Base-by-base conservation (phyloP, 2,329 filamentous ascomycete species). In the Tolypocladium cylindrosporum region DNA sequence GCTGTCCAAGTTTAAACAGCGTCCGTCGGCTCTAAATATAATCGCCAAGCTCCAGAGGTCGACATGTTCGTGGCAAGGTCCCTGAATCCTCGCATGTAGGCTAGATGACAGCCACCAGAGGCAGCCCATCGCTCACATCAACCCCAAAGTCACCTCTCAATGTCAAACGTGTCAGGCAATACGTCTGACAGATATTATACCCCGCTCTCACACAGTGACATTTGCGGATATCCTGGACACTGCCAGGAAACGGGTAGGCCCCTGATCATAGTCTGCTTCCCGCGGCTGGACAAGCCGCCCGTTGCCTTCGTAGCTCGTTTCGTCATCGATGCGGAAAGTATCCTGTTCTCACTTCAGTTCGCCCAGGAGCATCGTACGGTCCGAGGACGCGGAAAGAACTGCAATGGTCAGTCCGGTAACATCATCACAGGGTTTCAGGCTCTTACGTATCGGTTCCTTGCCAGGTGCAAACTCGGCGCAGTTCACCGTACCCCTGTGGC, bases 401-500 rank as follows among this genome's bases (percentile, higher is more conserved):
- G 64, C 79, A 2, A 51, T 42, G 41, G 68, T 80, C 66, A 80
- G 74, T 56, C 14, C 7, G 14, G 27, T 1, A 65, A 65, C 11
- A 36, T 19, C 4, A 3, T 36, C n/a, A 31, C 24, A 48, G 14
- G 54, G 9, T 1, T 52, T 21, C 7, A 19, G 21, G 54, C 57
- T 85, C 90, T 86, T 81, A 96, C 92, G 82, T 61, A 97, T 89
- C 24, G 91, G 91, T 66, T 97, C 91, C 60, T 88, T 84, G 43
- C 83, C 83, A 5, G 93, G 91, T 54, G 90, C 88, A 69, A 99
- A 95, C 65, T 95, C 88, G 57, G 93, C 93, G 71, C 93, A 91
- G 70, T 97, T 99, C 55, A 97, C 94, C 0, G 90, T 90, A 40
- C 93, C 94, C 74, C 91, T 94, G 72, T 99, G 94, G 1, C 94